Conservation (phyloP, 345 rosid genomes). For the Arabis hirsuta region DNA sequence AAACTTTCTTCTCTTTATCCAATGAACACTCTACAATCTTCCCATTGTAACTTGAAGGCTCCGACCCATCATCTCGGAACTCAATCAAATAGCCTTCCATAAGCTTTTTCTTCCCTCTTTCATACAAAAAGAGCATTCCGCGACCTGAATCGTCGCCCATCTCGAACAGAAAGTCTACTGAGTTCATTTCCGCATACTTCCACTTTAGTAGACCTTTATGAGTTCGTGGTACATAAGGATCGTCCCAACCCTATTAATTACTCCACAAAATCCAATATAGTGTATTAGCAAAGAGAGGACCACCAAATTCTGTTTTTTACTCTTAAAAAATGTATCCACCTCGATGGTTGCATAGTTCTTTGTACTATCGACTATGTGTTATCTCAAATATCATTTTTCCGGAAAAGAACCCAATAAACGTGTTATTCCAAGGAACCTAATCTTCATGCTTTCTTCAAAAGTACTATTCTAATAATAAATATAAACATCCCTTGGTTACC, state of each 20-base stretch:
- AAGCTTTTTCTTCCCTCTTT: conserved; percentile 77
- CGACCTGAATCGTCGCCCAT: conserved; percentile 52
- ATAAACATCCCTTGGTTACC: conserved; percentile 46
- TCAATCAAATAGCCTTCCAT: conserved; percentile 75
- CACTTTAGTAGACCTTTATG: conserved; percentile 97
- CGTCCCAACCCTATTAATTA: conserved; percentile 86
- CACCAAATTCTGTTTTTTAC: too few relatives aligned
- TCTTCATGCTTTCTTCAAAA: conserved; percentile 10
- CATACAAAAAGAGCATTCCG: conserved; percentile 57
- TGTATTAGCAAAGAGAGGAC: too few relatives aligned
- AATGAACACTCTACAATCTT: conserved; percentile 90
- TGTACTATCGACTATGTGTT: too few relatives aligned
- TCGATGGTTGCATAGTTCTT: too few relatives aligned
- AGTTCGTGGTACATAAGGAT: conserved; percentile 91
- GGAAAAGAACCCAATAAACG: background rate
- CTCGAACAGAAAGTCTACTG: conserved; percentile 92
- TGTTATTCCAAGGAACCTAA: background rate
- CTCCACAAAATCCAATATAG: background rate
- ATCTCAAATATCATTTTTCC: too few relatives aligned
- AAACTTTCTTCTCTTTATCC: conserved; percentile 59
- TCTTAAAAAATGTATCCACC: too few relatives aligned
- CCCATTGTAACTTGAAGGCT: conserved; percentile 62
- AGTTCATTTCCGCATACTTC: conserved; percentile 95
- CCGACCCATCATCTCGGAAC: conserved; percentile 68
- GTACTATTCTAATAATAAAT: conserved; percentile 1